Conservation (phyloP, 495 filamentous ascomycete genomes). For the Talaromyces thailandensis region DNA sequence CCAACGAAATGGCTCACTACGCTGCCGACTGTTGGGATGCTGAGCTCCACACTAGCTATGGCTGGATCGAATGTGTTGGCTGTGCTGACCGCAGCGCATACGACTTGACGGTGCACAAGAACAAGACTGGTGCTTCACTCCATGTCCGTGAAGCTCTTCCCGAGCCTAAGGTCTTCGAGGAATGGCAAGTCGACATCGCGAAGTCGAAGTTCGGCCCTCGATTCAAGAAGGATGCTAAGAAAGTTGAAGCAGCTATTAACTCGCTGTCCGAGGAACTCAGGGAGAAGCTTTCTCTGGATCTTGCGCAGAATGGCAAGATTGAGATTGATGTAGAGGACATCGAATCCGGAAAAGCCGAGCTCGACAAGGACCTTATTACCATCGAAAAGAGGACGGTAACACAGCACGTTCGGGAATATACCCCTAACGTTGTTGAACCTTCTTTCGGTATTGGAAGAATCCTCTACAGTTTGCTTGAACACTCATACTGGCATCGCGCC, state of each 20-base stretch:
- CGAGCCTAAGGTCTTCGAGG: conserved; percentile 60
- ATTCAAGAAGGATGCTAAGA: conserved; percentile 70
- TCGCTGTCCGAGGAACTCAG: conserved; percentile 59
- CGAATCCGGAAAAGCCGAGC: conserved; percentile 56
- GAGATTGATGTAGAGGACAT: conserved; percentile 56
- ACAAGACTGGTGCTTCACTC: conserved; percentile 70
- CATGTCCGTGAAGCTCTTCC: conserved; percentile 58
- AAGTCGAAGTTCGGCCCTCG: conserved; percentile 77
- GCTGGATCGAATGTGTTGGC: conserved; percentile 83
- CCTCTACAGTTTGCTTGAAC: conserved; percentile 69
- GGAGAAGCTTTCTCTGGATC: conserved; percentile 57
- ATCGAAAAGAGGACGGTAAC: conserved; percentile 62
- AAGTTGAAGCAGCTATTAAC: conserved; percentile 60
- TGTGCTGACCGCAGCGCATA: conserved; percentile 78
- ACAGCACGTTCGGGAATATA: conserved; percentile 67
- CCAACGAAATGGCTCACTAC: conserved; percentile 78
- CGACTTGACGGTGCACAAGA: conserved; percentile 69
- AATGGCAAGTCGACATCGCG: conserved; percentile 67
- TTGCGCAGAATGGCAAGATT: conserved; percentile 58
- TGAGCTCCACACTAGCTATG: conserved; percentile 67
- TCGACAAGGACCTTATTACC: conserved; percentile 59
- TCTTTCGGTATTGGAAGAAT: conserved; percentile 81
- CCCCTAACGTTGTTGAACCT: conserved; percentile 77
- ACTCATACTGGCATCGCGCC: conserved; percentile 65
- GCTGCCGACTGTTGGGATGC: conserved; percentile 81